These are phyloP conservation scores for Microdochium bolleyi DNA, from an alignment of 2,329 filamentous ascomycete genomes.

Conservation along the genomic window DNA sequence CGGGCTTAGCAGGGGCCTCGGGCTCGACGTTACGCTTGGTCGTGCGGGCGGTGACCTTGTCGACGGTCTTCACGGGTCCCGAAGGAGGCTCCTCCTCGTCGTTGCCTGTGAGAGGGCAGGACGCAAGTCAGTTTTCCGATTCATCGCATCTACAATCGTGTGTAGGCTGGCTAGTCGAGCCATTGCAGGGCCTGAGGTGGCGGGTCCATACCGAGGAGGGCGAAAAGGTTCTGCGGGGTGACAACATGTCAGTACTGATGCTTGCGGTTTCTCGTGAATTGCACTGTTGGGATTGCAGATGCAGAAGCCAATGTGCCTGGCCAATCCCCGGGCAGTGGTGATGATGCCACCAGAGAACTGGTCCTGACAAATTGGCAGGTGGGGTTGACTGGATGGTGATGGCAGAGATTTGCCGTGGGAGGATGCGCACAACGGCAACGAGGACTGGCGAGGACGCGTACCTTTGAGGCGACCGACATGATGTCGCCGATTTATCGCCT, in stretches of 20 bases:
- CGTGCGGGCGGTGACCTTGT: slow-evolving; percentile 70
- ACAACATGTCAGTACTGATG: slow-evolving; percentile 14
- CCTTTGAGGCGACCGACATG: slow-evolving; percentile 57
- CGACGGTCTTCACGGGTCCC: slow-evolving; percentile 80
- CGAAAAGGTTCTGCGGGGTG: slow-evolving; percentile 76
- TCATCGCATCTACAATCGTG: slow-evolving; percentile 3
- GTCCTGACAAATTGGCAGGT: background rate
- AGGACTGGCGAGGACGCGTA: slow-evolving; percentile 23
- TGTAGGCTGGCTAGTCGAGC: slow-evolving; percentile 10
- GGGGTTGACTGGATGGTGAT: background rate
- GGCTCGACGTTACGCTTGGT: slow-evolving; percentile 80
- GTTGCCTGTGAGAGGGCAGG: slow-evolving; percentile 38
- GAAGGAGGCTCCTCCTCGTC: slow-evolving; percentile 60
- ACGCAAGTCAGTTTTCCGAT: slow-evolving; percentile 14
- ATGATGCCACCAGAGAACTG: background rate
- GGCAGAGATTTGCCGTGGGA: background rate
- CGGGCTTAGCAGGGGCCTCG: slow-evolving; percentile 51
- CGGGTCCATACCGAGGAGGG: slow-evolving; percentile 79
- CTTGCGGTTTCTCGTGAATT: background rate
- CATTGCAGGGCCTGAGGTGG: slow-evolving; percentile 10
- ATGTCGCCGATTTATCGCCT: slow-evolving; percentile 48
- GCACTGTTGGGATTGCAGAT: background rate
- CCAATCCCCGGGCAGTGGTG: background rate
- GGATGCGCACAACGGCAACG: slow-evolving; percentile 2
- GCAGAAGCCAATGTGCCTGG: background rate